Base-by-base conservation (phyloP, 768 basidiomycete species). In the Pleurotus citrinopileatus region DNA sequence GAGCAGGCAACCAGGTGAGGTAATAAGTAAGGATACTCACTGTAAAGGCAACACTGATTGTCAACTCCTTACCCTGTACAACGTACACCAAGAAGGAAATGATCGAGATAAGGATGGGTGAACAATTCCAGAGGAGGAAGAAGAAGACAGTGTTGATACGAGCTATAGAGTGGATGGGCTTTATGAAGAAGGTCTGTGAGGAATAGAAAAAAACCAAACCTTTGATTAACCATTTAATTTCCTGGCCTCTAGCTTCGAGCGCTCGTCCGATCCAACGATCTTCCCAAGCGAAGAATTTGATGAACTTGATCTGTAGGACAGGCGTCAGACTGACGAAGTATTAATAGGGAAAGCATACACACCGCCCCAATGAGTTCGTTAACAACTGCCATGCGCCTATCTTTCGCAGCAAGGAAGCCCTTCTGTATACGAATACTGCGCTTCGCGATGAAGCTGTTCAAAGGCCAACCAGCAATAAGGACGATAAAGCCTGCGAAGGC, bases 251-350 rank as follows among this genome's bases (percentile, higher is more conserved):
- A 2, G 87, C 81, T 38, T 85, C 83, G 53, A 84, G 62, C 0
- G 78, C 83, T 10, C 83, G 76, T 23, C 78, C 68, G 38, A 89
- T 87, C 91, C 91, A 92, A 10, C 80, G 77, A 37, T 84, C 78
- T 59, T 89, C 87, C 79, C 89, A 91, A 1, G 88, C 88, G 57
- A 91, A 91, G 74, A 91, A 89, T 66, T 91, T 89, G 74, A 89
- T 84, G 62, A 89, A 87, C 67, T 87, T 87, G 53, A 86, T 71
- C 80, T 82, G 42, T 3, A 56, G 10, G 15, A 13, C 22, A 25
- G 22, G 27, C 29, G n/a, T 22, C n/a, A 42, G 22, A 26, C 7
- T 2, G n/a, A 13, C 42, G 26, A 45, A 15, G n/a, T 47, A n/a
- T n/a, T 13, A 47, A 15, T 1, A 47, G 8, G 3, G 26, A 51